These are phyloP conservation scores for Xylaria sp. DNA, from an alignment of 2,329 filamentous ascomycete genomes.

Conservation along the genomic window DNA sequence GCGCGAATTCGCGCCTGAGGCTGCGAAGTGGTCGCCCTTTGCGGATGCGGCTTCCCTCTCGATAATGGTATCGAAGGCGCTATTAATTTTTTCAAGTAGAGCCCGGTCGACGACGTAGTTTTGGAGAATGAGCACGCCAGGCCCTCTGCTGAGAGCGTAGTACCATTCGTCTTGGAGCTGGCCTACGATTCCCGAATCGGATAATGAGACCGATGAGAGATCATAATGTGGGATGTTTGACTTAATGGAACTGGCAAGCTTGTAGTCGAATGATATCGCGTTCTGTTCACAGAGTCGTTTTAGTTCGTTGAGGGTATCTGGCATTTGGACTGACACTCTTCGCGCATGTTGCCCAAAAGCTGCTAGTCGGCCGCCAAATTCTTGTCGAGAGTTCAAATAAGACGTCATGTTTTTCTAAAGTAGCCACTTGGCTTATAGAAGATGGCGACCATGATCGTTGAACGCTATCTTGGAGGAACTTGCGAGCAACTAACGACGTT, in stretches of 20 bases:
- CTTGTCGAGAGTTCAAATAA: background rate
- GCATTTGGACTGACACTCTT: slow-evolving; percentile 14
- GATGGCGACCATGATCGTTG: too few relatives aligned
- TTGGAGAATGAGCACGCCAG: slow-evolving; percentile 64
- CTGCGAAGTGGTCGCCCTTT: slow-evolving; percentile 66
- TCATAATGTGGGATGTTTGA: slow-evolving; percentile 32
- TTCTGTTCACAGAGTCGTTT: slow-evolving; percentile 19
- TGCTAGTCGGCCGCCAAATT: background rate
- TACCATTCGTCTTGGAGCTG: slow-evolving; percentile 66
- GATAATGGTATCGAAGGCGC: slow-evolving; percentile 56
- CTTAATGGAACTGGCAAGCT: slow-evolving; percentile 17
- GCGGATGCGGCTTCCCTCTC: slow-evolving; percentile 39
- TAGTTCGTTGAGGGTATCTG: slow-evolving; percentile 24
- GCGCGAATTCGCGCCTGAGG: slow-evolving; percentile 59
- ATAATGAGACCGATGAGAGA: slow-evolving; percentile 37
- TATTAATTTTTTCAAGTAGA: slow-evolving; percentile 54
- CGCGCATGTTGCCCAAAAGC: background rate
- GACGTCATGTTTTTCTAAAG: background rate
- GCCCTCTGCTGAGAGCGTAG: slow-evolving; percentile 59
- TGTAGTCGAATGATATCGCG: slow-evolving; percentile 10
- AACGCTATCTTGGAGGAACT: too few relatives aligned
- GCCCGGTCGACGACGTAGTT: slow-evolving; percentile 52
- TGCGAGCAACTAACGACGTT: too few relatives aligned
- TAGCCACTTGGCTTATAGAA: background rate
- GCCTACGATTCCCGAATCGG: slow-evolving; percentile 20